Evolutionary conservation across 257 asterid species (phyloP).

Genomic region (Knoxia roxburghii): DNA sequence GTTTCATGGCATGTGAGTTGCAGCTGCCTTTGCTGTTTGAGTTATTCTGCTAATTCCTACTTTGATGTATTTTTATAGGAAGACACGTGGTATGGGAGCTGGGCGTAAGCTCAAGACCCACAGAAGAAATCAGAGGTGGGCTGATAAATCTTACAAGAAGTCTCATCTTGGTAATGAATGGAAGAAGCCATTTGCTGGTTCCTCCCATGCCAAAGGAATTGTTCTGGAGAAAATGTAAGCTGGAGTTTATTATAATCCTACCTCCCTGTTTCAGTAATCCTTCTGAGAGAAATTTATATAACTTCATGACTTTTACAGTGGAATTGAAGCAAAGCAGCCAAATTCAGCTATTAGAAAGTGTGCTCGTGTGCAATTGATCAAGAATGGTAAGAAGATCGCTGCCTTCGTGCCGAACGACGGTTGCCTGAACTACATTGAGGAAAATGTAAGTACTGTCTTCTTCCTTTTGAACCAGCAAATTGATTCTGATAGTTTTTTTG

Average conservation of each 20-base stretch:
- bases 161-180: constrained; percentile 67
- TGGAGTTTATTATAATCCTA: neutral
- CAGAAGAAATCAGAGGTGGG: constrained; percentile 57
- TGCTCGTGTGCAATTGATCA: constrained; percentile 62
- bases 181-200: constrained; percentile 71
- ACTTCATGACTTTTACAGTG: constrained; percentile 29
- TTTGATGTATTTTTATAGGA: constrained; percentile 22
- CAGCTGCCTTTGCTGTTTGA: neutral
- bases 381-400: constrained; percentile 65
- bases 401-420: constrained; percentile 71
- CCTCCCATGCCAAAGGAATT: constrained; percentile 64
- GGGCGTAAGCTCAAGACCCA: constrained; percentile 69
- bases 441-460: constrained; percentile 41
- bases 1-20: neutral
- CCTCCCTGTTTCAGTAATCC: neutral
- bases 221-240: constrained; percentile 58
- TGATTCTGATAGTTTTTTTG: neutral
- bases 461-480: neutral
- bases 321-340: constrained; percentile 72
- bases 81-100: constrained; percentile 77
- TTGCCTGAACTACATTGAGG: constrained; percentile 61
- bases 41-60: neutral
- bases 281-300: neutral
- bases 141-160: constrained; percentile 59
- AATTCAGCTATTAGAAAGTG: constrained; percentile 72